Evolutionary conservation across 805 yeast genomes (phyloP).

Genomic region (Tetrapisispora iriomotensis): DNA sequence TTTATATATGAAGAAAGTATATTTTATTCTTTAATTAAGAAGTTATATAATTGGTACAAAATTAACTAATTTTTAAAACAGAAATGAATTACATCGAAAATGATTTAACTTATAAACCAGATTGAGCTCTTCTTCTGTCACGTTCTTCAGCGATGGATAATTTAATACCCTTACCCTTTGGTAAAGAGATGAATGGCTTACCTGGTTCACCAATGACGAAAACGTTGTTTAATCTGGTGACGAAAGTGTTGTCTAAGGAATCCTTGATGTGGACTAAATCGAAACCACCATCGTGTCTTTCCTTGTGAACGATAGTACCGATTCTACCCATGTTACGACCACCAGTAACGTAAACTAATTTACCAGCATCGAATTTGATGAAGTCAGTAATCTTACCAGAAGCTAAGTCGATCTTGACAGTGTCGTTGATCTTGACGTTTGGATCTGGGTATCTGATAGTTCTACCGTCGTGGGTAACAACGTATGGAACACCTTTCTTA

Average conservation of each 20-base stretch:
- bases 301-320: constrained; percentile 93
- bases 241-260: constrained; percentile 87
- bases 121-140: constrained; percentile 92
- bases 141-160: constrained; percentile 94
- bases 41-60: constrained; percentile 11
- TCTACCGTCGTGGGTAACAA: constrained; percentile 99
- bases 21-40: constrained; percentile 12
- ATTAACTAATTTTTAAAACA: constrained; percentile 8
- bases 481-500: constrained; percentile 96
- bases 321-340: constrained; percentile 98
- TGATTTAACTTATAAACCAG: constrained; percentile 37
- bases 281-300: constrained; percentile 97
- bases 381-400: constrained; percentile 87
- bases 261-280: constrained; percentile 96
- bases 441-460: constrained; percentile 99
- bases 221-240: constrained; percentile 88
- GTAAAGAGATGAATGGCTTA: constrained; percentile 88
- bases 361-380: constrained; percentile 89
- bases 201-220: constrained; percentile 93
- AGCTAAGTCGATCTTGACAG: constrained; percentile 93
- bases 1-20: constrained; percentile 8
- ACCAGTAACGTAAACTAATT: constrained; percentile 87
- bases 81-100: constrained; percentile 4
- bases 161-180: constrained; percentile 99
- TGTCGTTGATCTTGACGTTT: constrained; percentile 90